Percentiles rank a stretch among this genome's conserved stretches.
Evolutionary conservation across 1,139 yeast species (phyloP).

Genomic region (Zygosaccharomyces sapae): DNA sequence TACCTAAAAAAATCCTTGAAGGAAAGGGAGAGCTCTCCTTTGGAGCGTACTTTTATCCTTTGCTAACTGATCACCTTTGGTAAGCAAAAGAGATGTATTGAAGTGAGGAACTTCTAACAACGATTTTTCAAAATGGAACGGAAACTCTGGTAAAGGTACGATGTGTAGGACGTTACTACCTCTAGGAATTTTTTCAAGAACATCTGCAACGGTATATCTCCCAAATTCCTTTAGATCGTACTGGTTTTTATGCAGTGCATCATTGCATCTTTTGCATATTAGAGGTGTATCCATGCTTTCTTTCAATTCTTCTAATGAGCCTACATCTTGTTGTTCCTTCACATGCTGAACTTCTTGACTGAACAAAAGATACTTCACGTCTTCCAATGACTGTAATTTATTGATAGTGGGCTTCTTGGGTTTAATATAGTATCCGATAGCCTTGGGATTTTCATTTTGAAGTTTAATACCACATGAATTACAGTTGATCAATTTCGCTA

Average conservation of each 20-base stretch:
- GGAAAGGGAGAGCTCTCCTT: slow-evolving; percentile 21
- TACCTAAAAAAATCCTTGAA: slow-evolving; percentile 35
- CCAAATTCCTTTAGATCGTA: slow-evolving; percentile 40
- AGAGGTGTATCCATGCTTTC: slow-evolving; percentile 19
- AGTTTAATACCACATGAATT: slow-evolving; percentile 52
- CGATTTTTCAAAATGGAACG: slow-evolving; percentile 49
- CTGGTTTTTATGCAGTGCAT: slow-evolving; percentile 45
- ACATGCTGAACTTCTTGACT: slow-evolving; percentile 29
- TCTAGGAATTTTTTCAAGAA: slow-evolving; percentile 46
- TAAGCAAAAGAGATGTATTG: slow-evolving; percentile 23
- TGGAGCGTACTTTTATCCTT: slow-evolving; percentile 20
- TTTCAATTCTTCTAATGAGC: slow-evolving; percentile 13
- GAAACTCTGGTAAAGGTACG: slow-evolving; percentile 65
- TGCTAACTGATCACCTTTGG: slow-evolving; percentile 32
- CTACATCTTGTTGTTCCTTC: slow-evolving; percentile 17
- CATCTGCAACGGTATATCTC: slow-evolving; percentile 37
- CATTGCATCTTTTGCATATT: slow-evolving; percentile 53
- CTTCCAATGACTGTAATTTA: slow-evolving; percentile 20
- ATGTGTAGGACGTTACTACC: slow-evolving; percentile 55
- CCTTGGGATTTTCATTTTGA: slow-evolving; percentile 39
- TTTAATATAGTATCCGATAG: slow-evolving; percentile 44
- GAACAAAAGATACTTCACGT: slow-evolving; percentile 31
- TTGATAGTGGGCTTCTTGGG: slow-evolving; percentile 19
- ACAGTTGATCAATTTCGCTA: slow-evolving; percentile 25
- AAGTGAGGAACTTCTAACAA: slow-evolving; percentile 33